Evolutionary conservation across 2,329 filamentous ascomycete species (phyloP).

Genomic region (Curvularia spicifera): DNA sequence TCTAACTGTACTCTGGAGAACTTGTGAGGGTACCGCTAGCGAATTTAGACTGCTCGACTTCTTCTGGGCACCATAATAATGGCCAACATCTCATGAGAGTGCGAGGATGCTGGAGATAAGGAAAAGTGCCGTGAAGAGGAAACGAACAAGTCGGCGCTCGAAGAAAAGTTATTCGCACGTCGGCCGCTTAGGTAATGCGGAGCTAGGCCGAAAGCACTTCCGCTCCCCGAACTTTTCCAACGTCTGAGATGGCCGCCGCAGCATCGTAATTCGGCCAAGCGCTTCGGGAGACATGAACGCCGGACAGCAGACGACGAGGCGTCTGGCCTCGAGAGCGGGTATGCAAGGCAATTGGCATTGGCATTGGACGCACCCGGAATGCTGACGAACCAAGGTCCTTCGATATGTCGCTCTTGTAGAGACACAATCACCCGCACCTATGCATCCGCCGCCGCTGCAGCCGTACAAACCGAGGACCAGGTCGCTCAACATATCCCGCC

Average conservation of each 20-base stretch:
- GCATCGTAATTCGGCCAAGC: conserved; percentile 17
- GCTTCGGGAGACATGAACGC: conserved; percentile 49
- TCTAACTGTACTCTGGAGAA: conserved; percentile 90
- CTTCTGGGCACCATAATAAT: conserved; percentile 88
- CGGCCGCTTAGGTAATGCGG: conserved; percentile 23
- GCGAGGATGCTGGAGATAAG: conserved; percentile 90
- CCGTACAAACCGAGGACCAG: conserved; percentile 45
- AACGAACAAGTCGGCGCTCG: conserved; percentile 32
- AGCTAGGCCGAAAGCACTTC: conserved; percentile 39
- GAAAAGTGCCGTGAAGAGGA: conserved; percentile 69
- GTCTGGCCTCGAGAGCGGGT: conserved; percentile 52
- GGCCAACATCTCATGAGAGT: conserved; percentile 73
- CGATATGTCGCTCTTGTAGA: conserved; percentile 56
- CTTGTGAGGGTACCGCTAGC: conserved; percentile 90
- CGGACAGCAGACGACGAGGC: conserved; percentile 54
- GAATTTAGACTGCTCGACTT: conserved; percentile 87
- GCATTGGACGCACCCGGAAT: conserved; percentile 1
- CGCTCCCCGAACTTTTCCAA: conserved; percentile 41
- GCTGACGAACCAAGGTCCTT: conserved; percentile 48
- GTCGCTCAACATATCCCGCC: conserved; percentile 42
- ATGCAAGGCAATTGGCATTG: conserved; percentile 13
- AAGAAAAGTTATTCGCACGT: conserved; percentile 27
- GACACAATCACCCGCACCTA: conserved; percentile 49
- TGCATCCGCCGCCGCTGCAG: conserved; percentile 46
- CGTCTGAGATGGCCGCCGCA: conserved; percentile 19